Percentiles rank a stretch among this genome's conserved stretches.
These are phyloP conservation scores for Strobilomyces dryophilus DNA, from an alignment of 768 basidiomycete species.

Conservation along the genomic window DNA sequence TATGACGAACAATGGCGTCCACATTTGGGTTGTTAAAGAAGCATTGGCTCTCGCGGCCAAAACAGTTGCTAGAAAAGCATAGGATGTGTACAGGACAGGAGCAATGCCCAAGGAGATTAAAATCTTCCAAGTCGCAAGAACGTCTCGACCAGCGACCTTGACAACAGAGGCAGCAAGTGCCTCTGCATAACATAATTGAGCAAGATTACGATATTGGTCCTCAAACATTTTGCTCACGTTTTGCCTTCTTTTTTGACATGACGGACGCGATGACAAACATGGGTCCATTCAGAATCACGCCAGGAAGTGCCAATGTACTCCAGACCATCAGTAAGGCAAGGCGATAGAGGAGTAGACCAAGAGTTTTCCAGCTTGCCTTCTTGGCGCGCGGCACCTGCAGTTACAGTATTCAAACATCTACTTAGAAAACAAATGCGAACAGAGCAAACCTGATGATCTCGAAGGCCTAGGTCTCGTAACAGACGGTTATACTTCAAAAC, in stretches of 20 bases:
- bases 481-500: conserved; percentile 89
- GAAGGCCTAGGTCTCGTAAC: conserved; percentile 83
- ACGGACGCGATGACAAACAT: conserved; percentile 89
- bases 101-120: conserved; percentile 89
- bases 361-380: conserved; percentile 80
- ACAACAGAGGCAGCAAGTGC: conserved; percentile 93
- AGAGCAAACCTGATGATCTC: conserved; percentile 79
- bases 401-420: neutral
- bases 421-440: neutral
- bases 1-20: conserved; percentile 76
- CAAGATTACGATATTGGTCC: neutral
- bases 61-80: conserved; percentile 74
- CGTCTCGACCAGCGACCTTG: conserved; percentile 93
- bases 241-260: conserved; percentile 85
- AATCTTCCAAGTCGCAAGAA: conserved; percentile 97
- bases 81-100: conserved; percentile 80
- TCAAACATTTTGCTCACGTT: conserved; percentile 46
- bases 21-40: conserved; percentile 59
- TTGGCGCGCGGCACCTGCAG: conserved; percentile 80
- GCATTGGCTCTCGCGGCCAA: conserved; percentile 65
- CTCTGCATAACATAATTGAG: conserved; percentile 45
- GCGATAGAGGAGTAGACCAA: conserved; percentile 81
- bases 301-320: conserved; percentile 83
- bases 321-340: conserved; percentile 72
- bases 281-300: conserved; percentile 86